Conservation (phyloP, 371 early-diverging fungal species). For the Basidiobolus heterosporus region DNA sequence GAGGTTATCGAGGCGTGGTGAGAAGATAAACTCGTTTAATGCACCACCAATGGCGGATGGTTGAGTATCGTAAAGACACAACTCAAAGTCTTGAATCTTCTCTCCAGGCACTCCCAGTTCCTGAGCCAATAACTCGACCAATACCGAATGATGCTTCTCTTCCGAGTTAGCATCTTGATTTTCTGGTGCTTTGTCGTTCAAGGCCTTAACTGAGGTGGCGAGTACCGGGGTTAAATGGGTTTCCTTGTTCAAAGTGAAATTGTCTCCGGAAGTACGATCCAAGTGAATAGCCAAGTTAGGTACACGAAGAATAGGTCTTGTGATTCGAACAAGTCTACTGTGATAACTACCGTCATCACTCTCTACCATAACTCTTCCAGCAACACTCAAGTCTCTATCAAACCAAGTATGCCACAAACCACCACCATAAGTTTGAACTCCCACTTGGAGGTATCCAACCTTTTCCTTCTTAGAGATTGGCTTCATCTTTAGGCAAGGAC, state of each 20-base stretch:
- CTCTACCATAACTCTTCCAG: slow-evolving; percentile 85
- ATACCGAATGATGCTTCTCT: slow-evolving; percentile 53
- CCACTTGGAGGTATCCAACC: slow-evolving; percentile 73
- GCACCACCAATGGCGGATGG: slow-evolving; percentile 73
- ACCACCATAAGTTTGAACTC: slow-evolving; percentile 84
- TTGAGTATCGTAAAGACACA: slow-evolving; percentile 82
- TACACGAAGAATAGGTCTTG: slow-evolving; percentile 75
- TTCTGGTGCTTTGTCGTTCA: too few species aligned
- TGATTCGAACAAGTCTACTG: slow-evolving; percentile 55
- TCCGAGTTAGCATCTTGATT: too few species aligned
- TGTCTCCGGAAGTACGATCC: slow-evolving; percentile 59
- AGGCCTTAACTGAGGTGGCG: slow-evolving; percentile 21
- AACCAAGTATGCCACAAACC: slow-evolving; percentile 97
- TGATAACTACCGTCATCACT: slow-evolving; percentile 43
- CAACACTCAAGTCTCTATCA: slow-evolving; percentile 88
- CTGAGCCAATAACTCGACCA: slow-evolving; percentile 54
- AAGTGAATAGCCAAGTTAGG: slow-evolving; percentile 96
- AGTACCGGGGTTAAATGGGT: slow-evolving; percentile 79
- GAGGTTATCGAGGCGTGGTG: slow-evolving; percentile 88
- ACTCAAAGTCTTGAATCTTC: slow-evolving; percentile 82
- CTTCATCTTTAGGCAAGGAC: slow-evolving; percentile 91
- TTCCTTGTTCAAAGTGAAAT: slow-evolving; percentile 91
- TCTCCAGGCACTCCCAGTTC: slow-evolving; percentile 52
- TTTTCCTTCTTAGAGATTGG: slow-evolving; percentile 80
- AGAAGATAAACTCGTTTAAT: slow-evolving; percentile 81